These are phyloP conservation scores for Spinellus fusiger DNA, from an alignment of 192 early-diverging fungal species.

Conservation along the genomic window DNA sequence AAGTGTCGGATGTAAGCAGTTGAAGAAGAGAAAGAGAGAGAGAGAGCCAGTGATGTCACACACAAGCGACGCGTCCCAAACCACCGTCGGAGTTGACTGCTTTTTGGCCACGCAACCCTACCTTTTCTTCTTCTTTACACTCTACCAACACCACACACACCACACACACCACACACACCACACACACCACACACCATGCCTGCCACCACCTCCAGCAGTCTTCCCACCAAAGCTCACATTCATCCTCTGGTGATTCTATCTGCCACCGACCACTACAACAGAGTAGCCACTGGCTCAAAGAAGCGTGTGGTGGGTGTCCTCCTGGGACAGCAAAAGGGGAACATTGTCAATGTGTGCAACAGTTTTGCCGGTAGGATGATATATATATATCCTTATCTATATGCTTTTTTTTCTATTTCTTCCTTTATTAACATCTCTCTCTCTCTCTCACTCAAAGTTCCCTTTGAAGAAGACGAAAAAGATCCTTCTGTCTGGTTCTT, in stretches of 20 bases:
- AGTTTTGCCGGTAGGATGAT: conserved; percentile 82
- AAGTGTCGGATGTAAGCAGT: too few species aligned
- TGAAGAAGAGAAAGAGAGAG: too few species aligned
- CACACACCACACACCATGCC: conserved; percentile 16
- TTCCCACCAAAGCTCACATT: conserved; percentile 67
- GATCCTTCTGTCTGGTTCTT: conserved; percentile 97
- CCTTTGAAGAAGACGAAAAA: conserved; percentile 99
- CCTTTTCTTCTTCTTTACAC: background rate
- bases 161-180: background rate
- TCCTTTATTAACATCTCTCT: background rate
- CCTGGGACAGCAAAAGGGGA: conserved; percentile 82
- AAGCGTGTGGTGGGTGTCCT: conserved; percentile 97
- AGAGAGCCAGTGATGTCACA: background rate
- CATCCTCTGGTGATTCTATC: conserved; percentile 98
- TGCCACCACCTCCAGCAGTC: conserved; percentile 37
- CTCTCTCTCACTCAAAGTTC: conserved; percentile 56
- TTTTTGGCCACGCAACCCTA: background rate
- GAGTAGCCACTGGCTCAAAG: conserved; percentile 89
- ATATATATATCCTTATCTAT: background rate
- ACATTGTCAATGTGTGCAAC: conserved; percentile 93
- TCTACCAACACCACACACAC: background rate
- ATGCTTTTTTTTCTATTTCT: background rate
- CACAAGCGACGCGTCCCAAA: conserved; percentile 1
- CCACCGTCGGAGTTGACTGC: too few species aligned
- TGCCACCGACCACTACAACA: conserved; percentile 98